Evolutionary conservation across 164 flowering plant species (phyloP), one percentile per base, ranked within the genome.

Genomic region (Cinnamomum micranthum): DNA sequence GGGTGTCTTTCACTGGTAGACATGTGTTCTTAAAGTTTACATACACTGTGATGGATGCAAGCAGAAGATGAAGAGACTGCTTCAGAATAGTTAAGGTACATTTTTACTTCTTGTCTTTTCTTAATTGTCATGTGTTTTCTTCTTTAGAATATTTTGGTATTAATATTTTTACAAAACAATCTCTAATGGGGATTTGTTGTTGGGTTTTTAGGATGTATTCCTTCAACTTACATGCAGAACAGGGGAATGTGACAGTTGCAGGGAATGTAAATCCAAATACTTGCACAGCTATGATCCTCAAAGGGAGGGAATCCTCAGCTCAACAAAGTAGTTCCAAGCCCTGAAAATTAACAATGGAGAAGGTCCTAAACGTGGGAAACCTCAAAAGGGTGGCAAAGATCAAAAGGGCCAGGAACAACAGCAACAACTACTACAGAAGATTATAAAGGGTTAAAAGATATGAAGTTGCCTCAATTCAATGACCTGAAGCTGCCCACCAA

Each of bases 1-100:
- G 51, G 74, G 20, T 71, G 28, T 27, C 28, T 27, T 27, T 27
- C 28, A 27, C 28, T 27, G 28, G 76, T 87, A 92, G 97, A 92
- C 94, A 73, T 87, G 90, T 80, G 91, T 85, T 70, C 91, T 92
- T 14, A 92, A 90, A 85, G 97, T 92, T 80, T 87, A 91, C 80
- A 91, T 92, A 47, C 97, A 92, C 84, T 92, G 92, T 92, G 92
- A 91, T 80, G 97, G 95, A 63, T 92, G 95, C 68, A 90, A 88
- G 89, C 87, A 87, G 35, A 88, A 92, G 81, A 95, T 92, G 81
- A 92, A 91, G 92, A 92, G 90, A 82, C 81, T 88, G 81, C 81
- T 92, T 80, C 90, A 91, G 75, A 91, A 88, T 77, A 92, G 91
- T 78, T 95, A 92, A 20, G 95, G 97, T 92, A 85, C 28, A 62